Conservation (phyloP, 441 rosid species). For the Adansonia rubrostipa region DNA sequence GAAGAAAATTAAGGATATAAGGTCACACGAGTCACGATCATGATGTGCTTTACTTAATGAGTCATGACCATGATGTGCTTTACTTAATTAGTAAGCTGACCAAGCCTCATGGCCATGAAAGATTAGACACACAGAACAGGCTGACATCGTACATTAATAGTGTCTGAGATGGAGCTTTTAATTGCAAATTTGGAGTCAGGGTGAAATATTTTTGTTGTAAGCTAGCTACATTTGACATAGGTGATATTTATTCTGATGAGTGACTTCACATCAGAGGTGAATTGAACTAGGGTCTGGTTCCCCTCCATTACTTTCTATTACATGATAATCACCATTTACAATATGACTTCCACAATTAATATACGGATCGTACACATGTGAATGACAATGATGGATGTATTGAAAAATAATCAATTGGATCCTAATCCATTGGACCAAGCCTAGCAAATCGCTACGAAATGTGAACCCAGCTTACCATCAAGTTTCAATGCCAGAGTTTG, state of each 20-base stretch:
- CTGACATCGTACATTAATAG: neutral
- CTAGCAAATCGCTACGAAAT: neutral
- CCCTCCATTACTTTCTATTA: neutral
- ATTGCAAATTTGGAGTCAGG: neutral
- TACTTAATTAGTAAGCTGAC: neutral
- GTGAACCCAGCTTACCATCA: neutral
- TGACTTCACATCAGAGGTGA: neutral
- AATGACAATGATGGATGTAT: neutral
- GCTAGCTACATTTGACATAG: neutral
- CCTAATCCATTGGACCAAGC: neutral
- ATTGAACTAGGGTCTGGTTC: neutral
- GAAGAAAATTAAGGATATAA: neutral
- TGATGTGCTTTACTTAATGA: neutral
- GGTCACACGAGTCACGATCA: neutral
- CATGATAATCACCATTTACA: neutral
- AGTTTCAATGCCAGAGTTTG: neutral
- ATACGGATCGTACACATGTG: neutral
- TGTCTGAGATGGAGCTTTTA: neutral
- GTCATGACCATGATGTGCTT: neutral
- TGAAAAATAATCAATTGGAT: neutral
- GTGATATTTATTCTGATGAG: neutral
- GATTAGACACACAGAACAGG: neutral
- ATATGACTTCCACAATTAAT: neutral
- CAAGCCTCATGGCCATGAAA: constrained; percentile 14
- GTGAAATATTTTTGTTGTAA: neutral